Evolutionary conservation across 2,329 filamentous ascomycete species (phyloP), one percentile per base, ranked within the genome.

Genomic region (Claviceps lovelessii): DNA sequence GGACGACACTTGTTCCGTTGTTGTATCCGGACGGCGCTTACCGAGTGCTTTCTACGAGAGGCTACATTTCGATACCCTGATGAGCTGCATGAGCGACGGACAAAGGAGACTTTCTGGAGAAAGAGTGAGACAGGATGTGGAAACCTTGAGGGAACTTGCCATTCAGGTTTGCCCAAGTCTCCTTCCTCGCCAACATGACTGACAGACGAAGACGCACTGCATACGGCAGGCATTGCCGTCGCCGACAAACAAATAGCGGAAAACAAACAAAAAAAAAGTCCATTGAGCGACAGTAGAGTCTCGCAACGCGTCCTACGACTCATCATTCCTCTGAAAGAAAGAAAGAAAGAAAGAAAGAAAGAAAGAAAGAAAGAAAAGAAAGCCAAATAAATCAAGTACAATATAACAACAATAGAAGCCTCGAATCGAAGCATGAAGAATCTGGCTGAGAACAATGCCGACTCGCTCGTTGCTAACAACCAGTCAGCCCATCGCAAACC

Each of bases 391-490:
- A 23, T 23, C 1, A 23, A 23, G 23, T 23, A 23, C 23, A 23
- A 23, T 23, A 23, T 15, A 41, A 41, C 2, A 41, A 41, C 1
- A 17, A 48, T 8, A 48, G 31, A 42, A 41, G 10, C 13, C 11
- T 41, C 7, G 31, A 29, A 51, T 51, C 44, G 15, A 48, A 35
- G 42, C 15, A 52, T 44, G 44, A 55, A 48, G n/a, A 33, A 48
- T 19, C 31, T 29, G 13, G 9, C 19, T 47, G 33, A 35, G 10
- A 52, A 55, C 49, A 48, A 55, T 55, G 53, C 49, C 49, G 41
- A 37, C 42, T 23, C 53, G 49, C 44, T 42, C 53, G n/a, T 47
- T 51, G 53, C 37, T 55, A 46, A 39, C 49, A 17, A 17, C 49
- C 29, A 48, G 48, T 28, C 49, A 51, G n/a, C 17, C 49, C n/a